These are phyloP conservation scores for Beauveria scarabaeidicola DNA, from an alignment of 2,329 filamentous ascomycete species.

Conservation along the genomic window DNA sequence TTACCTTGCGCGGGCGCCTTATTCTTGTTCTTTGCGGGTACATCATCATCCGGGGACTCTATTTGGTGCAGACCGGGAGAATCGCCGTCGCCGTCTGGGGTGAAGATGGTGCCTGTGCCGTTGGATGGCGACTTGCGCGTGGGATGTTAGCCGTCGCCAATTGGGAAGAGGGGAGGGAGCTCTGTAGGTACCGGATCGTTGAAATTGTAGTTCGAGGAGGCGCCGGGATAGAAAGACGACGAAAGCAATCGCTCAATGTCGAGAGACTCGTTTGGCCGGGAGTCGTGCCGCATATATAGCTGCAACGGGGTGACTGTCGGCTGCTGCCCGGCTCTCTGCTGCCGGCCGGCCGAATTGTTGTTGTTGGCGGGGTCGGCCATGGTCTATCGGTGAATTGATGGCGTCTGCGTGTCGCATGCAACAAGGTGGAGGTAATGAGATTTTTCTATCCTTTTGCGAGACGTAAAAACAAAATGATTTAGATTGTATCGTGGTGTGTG, in stretches of 20 bases:
- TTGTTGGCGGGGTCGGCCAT: background rate
- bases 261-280: background rate
- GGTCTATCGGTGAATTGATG: background rate
- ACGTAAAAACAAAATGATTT: background rate
- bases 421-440: background rate
- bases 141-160: background rate
- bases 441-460: background rate
- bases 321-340: background rate
- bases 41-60: background rate
- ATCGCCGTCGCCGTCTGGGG: background rate
- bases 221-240: constrained; percentile 4
- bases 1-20: background rate
- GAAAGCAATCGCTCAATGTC: constrained; percentile 7
- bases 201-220: background rate
- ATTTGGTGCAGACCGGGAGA: background rate
- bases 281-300: background rate
- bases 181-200: background rate
- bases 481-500: background rate
- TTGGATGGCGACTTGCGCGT: background rate
- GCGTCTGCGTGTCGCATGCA: background rate
- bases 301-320: background rate
- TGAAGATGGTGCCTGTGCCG: background rate
- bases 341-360: background rate
- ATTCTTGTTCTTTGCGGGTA: background rate
- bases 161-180: background rate